Base-by-base conservation (phyloP, 1,284 basidiomycete species). In the Boletus chippewaensis region DNA sequence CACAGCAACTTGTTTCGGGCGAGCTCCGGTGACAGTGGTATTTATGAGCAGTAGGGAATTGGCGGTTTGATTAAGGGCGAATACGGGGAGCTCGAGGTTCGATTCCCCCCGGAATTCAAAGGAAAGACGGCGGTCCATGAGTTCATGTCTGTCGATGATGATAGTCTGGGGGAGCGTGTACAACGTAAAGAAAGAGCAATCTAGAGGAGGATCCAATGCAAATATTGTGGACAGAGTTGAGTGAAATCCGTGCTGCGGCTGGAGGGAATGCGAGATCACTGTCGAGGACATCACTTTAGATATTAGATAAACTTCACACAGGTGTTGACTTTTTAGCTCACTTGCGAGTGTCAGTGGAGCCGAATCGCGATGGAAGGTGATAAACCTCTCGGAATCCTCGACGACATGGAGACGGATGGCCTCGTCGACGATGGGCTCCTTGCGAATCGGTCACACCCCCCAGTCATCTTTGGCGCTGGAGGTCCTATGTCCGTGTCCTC, bases 71-170 rank as follows among this genome's bases (percentile, higher is more conserved):
- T 62, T 26, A 4, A 69, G 56, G 39, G 61, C 65, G n/a, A 67
- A 68, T 11, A 57, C 63, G 36, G 65, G 65, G n/a, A 69, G 64
- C 22, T 66, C 65, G 39, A 66, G 52, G 51, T 68, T 58, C 22
- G 68, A 54, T 47, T 65, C 59, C 13, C 65, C 68, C 59, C 63
- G 59, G 51, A 70, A 52, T 45, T 66, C 65, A 36, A 69, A 69
- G 31, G 51, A 47, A 42, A 68, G 52, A 24, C 35, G 40, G 46
- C 36, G 64, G 55, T 65, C 62, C 2, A 40, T 7, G 52, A 66
- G 65, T 42, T 66, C 68, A 49, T 69, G 53, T 46, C 51, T 53
- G 56, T 66, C 65, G 29, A 69, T 47, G 56, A 66, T 65, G 53
- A 66, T 48, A 24, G 47, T 52, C 18, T 63, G 62, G 2, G 68